Evolutionary conservation across 768 basidiomycete genomes (phyloP).

Genomic region (Termitomyces titanicus): DNA sequence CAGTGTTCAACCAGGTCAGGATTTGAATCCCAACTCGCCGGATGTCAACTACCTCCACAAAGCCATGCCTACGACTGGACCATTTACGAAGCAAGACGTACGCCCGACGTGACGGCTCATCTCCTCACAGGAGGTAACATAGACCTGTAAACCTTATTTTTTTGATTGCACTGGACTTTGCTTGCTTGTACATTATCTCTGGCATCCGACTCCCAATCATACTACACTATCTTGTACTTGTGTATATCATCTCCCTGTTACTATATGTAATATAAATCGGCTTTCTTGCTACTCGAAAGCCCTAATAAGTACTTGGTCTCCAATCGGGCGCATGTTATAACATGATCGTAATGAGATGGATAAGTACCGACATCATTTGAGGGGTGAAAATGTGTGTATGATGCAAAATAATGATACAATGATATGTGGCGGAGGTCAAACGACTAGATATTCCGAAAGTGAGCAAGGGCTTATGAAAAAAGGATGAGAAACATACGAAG

Average conservation of each 20-base stretch:
- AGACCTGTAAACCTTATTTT: too few species aligned
- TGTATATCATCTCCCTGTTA: neutral
- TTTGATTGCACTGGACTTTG: neutral
- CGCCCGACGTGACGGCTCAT: neutral
- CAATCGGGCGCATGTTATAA: neutral
- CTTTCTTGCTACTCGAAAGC: neutral
- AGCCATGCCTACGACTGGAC: neutral
- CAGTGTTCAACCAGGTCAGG: neutral
- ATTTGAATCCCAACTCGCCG: neutral
- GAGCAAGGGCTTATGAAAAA: neutral
- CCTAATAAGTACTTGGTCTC: too few species aligned
- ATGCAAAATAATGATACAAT: constrained; percentile 15
- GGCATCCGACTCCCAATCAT: neutral
- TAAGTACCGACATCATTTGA: neutral
- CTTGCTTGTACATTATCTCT: neutral
- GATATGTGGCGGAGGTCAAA: constrained; percentile 16
- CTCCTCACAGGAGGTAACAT: too few species aligned
- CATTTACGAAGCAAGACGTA: neutral
- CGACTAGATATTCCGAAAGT: constrained; percentile 17
- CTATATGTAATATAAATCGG: neutral
- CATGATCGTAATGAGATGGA: neutral
- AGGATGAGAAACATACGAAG: constrained; percentile 57
- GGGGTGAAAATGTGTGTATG: neutral
- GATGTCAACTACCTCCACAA: neutral
- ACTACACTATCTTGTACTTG: neutral